Base-by-base conservation (phyloP, 2,329 filamentous ascomycete species). In the Colletotrichum agaves region DNA sequence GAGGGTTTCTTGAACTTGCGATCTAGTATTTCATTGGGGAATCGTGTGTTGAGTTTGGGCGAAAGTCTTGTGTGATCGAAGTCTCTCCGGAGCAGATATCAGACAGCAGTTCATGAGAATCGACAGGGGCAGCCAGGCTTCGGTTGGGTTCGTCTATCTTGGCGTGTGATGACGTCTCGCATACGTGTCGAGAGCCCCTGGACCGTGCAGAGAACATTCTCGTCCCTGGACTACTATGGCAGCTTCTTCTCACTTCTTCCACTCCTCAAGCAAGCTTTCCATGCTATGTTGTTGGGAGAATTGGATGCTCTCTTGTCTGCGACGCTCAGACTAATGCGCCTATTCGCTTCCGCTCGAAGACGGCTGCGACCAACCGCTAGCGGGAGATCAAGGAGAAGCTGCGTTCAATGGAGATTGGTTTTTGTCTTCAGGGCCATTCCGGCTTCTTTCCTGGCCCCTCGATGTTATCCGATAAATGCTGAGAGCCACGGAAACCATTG, bases 81-180 rank as follows among this genome's bases (percentile, higher is more conserved):
- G 27, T 8, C 27, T 7, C 27, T n/a, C 3, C 6, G 31, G 8
- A 39, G 50, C 15, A 1, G 23, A 53, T n/a, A 53, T 39, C 31
- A 44, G 41, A 44, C 17, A 27, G 43, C 27, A 47, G 23, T 37
- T 58, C 27, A 19, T 35, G 39, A 27, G 0, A 41, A 58, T 47
- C 41, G 41, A 58, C 41, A 37, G 31, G n/a, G 43, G 17, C 31
- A 35, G 57, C 57, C 41, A 60, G 50, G 41, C 19, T 52, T 44
- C 35, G 23, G 17, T n/a, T n/a, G n/a, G 37, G 44, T 61, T 63
- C 13, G 6, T 46, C 21, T 3, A 23, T 5, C 23, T 31, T 53
- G 19, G 59, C 50, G 17, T 19, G 23, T n/a, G 43, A 63, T 62
- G 63, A 62, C 63, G 49, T 66, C 23, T 41, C 27, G 49, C 58